Conservation (phyloP, 75 land plant genomes). For the Selaginella tamariscina region DNA sequence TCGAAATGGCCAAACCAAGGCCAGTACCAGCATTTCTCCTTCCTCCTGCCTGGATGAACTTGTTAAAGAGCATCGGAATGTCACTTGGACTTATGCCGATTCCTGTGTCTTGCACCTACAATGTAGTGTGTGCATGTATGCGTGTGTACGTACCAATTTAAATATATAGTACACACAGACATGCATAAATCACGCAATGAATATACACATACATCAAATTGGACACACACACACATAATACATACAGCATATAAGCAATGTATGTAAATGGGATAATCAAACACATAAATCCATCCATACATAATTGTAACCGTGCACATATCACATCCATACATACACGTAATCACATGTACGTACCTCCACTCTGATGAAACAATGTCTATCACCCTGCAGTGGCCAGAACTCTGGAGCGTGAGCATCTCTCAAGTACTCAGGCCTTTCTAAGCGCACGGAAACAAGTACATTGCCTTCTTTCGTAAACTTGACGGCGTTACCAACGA, state of each 20-base stretch:
- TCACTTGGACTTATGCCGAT: neutral
- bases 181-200: too few relatives aligned
- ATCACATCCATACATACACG: too few relatives aligned
- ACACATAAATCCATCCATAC: neutral
- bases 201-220: too few relatives aligned
- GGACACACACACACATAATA: too few relatives aligned
- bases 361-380: neutral
- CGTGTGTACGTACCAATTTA: neutral
- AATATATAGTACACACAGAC: neutral
- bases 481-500: neutral
- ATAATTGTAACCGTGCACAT: neutral
- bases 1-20: neutral
- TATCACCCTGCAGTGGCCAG: neutral
- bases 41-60: neutral
- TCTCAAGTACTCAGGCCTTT: neutral
- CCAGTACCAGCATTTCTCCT: neutral
- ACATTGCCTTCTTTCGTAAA: constrained; percentile 1
- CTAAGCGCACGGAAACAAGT: neutral
- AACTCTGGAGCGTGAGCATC: neutral
- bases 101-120: constrained; percentile 2
- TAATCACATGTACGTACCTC: neutral
- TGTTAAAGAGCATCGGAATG: neutral
- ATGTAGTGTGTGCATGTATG: too few relatives aligned
- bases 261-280: neutral
- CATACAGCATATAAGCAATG: neutral